These are phyloP conservation scores for Sordaria brevicollis DNA, from an alignment of 495 filamentous ascomycete genomes.

Conservation along the genomic window DNA sequence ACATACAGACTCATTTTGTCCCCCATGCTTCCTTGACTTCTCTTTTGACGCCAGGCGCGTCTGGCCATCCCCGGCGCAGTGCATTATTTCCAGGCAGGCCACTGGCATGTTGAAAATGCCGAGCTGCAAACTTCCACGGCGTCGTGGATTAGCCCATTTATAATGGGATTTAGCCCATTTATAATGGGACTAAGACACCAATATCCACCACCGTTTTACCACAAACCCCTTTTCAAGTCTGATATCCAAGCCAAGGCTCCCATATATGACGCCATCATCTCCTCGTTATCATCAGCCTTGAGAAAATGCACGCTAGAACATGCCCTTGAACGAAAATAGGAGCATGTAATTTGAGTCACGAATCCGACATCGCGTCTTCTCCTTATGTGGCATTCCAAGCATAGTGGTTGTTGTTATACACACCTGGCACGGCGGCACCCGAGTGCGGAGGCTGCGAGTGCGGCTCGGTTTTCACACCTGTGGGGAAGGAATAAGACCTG, in stretches of 20 bases:
- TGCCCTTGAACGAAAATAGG: not conserved
- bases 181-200: not conserved
- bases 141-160: not conserved
- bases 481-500: conserved; percentile 31
- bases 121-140: not conserved
- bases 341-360: not conserved
- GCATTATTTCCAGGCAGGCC: not conserved
- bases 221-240: not conserved
- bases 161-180: not conserved
- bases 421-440: not conserved
- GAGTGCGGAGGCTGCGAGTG: conserved; percentile 7
- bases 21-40: not conserved
- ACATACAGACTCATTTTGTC: not conserved
- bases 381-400: conserved; percentile 17
- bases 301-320: not conserved
- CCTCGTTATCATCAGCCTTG: not conserved
- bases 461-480: conserved; percentile 6
- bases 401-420: conserved; percentile 10
- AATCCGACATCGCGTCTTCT: not conserved
- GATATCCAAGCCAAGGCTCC: not conserved
- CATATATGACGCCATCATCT: not conserved
- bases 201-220: not conserved
- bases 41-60: not conserved
- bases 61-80: not conserved
- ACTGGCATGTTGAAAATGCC: not conserved